phyloP scores from a whole-genome alignment of 208 protist genomes.

The Angomonas desouzai region DNA sequence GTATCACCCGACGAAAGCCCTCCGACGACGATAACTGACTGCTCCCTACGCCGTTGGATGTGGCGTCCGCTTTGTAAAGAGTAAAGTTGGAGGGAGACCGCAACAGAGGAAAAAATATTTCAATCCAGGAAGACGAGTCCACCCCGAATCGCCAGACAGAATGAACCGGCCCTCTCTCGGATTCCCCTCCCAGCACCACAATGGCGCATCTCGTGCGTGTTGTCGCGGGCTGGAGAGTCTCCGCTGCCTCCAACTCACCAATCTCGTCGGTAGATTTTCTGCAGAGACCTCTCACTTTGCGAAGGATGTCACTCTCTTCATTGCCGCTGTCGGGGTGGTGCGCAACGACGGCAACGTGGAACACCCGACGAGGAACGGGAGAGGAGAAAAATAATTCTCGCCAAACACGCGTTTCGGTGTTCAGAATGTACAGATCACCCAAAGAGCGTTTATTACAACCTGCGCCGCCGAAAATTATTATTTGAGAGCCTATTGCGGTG shows the following conservation, averaged over 20 bases:
- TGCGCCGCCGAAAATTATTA: slow-evolving; percentile 74
- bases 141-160: slow-evolving; percentile 43
- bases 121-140: slow-evolving; percentile 36
- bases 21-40: slow-evolving; percentile 13
- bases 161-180: slow-evolving; percentile 31
- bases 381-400: slow-evolving; percentile 61
- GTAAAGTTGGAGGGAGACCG: neutral
- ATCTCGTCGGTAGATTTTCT: neutral
- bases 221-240: neutral
- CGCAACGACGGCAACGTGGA: slow-evolving; percentile 32
- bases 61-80: neutral
- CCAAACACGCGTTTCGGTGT: slow-evolving; percentile 65
- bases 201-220: slow-evolving; percentile 19
- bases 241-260: neutral
- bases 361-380: slow-evolving; percentile 47
- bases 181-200: slow-evolving; percentile 60
- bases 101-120: slow-evolving; percentile 38
- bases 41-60: neutral
- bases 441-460: slow-evolving; percentile 32
- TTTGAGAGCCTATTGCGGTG: slow-evolving; percentile 20
- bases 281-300: neutral
- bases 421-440: slow-evolving; percentile 60
- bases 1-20: slow-evolving; percentile 18
- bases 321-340: neutral
- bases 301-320: neutral